Evolutionary conservation across 352 stramenopile species (phyloP).

Genomic region (Phytophthora macrochlamydospora): DNA sequence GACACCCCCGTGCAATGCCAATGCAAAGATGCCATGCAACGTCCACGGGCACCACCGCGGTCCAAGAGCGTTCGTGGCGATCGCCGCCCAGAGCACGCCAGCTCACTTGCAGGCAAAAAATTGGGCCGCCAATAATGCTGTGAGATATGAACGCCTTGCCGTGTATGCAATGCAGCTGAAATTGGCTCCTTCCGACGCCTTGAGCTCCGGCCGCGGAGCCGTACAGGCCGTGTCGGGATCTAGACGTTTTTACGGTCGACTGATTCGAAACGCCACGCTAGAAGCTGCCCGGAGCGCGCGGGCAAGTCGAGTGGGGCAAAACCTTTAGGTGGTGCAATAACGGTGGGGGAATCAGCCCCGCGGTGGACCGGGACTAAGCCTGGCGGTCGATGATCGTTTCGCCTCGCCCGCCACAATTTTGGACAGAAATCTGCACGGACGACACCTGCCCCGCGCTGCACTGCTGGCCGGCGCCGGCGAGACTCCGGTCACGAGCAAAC

Average conservation of each 20-base stretch:
- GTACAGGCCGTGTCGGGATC: conserved; percentile 2
- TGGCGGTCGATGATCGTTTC: too few relatives aligned
- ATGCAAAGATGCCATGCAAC: conserved; percentile 15
- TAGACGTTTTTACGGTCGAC: conserved; percentile 19
- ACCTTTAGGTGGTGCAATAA: too few relatives aligned
- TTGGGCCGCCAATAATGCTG: conserved; percentile 15
- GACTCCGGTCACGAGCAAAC: too few relatives aligned
- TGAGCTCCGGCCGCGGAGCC: conserved; percentile 18
- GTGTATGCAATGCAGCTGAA: conserved; percentile 1
- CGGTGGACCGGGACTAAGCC: too few relatives aligned
- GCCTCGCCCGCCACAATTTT: too few relatives aligned
- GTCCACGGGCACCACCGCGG: neutral
- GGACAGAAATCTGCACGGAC: too few relatives aligned
- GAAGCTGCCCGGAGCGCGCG: too few relatives aligned
- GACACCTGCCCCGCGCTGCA: too few relatives aligned
- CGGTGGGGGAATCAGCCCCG: neutral
- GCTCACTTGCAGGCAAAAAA: conserved; percentile 36
- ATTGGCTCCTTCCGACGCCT: neutral
- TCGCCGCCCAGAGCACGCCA: conserved; percentile 26
- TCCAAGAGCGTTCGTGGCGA: conserved; percentile 31
- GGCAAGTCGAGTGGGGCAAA: too few relatives aligned
- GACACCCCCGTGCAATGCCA: conserved; percentile 1
- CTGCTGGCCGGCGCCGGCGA: too few relatives aligned
- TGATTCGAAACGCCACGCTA: conserved; percentile 8
- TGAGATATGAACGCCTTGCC: conserved; percentile 23